phyloP scores from a whole-genome alignment of 352 stramenopile species.

The Pythium vanterpoolii region DNA sequence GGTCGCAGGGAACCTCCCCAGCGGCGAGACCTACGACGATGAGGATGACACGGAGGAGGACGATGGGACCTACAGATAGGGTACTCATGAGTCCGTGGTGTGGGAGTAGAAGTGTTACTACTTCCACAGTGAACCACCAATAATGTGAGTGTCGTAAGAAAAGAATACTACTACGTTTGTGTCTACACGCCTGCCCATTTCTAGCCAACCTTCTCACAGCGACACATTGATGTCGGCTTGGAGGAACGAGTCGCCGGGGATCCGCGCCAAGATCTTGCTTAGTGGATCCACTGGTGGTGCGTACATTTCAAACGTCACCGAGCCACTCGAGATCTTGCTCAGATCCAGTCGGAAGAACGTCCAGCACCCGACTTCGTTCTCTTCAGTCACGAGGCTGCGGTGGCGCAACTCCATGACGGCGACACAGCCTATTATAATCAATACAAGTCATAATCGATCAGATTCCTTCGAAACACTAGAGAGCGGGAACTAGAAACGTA shows the following conservation, averaged over 20 bases:
- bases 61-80: conserved; percentile 8
- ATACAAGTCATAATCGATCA: not conserved
- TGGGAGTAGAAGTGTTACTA: too few species aligned
- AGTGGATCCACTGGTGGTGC: conserved; percentile 77
- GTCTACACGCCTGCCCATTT: not conserved
- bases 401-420: conserved; percentile 86
- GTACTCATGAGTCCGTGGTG: not conserved
- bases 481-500: conserved; percentile 26
- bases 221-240: conserved; percentile 88
- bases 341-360: conserved; percentile 88
- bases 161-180: not conserved
- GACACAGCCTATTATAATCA: conserved; percentile 58
- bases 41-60: conserved; percentile 21
- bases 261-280: conserved; percentile 82
- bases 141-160: too few species aligned
- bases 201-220: conserved; percentile 41
- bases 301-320: conserved; percentile 89
- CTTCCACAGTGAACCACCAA: too few species aligned
- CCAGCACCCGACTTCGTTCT: conserved; percentile 87
- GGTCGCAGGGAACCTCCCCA: conserved; percentile 27
- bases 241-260: conserved; percentile 85
- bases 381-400: conserved; percentile 76
- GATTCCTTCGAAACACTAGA: not conserved
- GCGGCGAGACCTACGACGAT: conserved; percentile 23
- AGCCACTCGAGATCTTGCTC: conserved; percentile 84